These are phyloP conservation scores for Phylloporus sp. DNA, from an alignment of 768 basidiomycete genomes.

Conservation along the genomic window DNA sequence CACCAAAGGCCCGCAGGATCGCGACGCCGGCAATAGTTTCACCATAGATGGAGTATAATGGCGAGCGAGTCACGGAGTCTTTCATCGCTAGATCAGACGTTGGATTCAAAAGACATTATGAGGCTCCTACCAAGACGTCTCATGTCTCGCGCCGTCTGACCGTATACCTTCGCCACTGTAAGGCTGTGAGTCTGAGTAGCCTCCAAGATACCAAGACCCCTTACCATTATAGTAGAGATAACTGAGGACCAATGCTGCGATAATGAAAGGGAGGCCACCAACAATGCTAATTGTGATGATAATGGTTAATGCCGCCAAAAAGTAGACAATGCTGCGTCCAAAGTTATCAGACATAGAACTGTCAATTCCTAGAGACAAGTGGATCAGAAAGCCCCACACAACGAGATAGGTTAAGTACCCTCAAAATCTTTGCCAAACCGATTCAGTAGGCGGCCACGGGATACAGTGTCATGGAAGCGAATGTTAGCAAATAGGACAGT, in stretches of 20 bases:
- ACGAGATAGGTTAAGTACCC: slow-evolving; percentile 33
- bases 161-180: slow-evolving; percentile 50
- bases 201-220: slow-evolving; percentile 11
- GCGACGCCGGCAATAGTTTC: slow-evolving; percentile 50
- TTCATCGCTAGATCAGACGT: background rate
- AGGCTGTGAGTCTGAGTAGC: slow-evolving; percentile 5
- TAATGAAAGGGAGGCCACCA: slow-evolving; percentile 72
- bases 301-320: slow-evolving; percentile 66
- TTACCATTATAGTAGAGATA: slow-evolving; percentile 69
- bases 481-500: slow-evolving; percentile 83
- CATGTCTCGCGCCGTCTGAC: slow-evolving; percentile 87
- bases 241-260: slow-evolving; percentile 54
- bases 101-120: background rate
- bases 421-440: slow-evolving; percentile 91
- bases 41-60: slow-evolving; percentile 44
- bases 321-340: slow-evolving; percentile 71
- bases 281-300: slow-evolving; percentile 71
- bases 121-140: slow-evolving; percentile 58
- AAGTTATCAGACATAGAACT: slow-evolving; percentile 82
- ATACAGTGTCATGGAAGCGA: slow-evolving; percentile 90
- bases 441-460: slow-evolving; percentile 78
- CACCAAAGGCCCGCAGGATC: slow-evolving; percentile 80
- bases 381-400: slow-evolving; percentile 7
- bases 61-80: slow-evolving; percentile 50
- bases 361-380: slow-evolving; percentile 58